These are phyloP conservation scores for Canavalia gladiata DNA, from an alignment of 306 rosid species.

Conservation along the genomic window DNA sequence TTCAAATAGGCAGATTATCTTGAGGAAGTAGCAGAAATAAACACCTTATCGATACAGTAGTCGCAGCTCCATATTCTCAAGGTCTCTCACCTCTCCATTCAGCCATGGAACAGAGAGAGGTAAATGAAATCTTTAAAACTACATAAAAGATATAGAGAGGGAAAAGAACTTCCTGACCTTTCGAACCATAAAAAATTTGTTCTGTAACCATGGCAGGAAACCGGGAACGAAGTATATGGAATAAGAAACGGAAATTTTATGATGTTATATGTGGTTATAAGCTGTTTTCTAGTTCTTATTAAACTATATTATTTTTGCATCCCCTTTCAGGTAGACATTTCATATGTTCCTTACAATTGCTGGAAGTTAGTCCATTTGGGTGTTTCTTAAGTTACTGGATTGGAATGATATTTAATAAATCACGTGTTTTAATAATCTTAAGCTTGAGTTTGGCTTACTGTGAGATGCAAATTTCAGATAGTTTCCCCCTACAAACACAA, in stretches of 20 bases:
- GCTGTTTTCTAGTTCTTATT: background rate
- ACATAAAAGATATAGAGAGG: background rate
- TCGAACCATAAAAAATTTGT: too few species aligned
- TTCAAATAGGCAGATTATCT: constrained; percentile 15
- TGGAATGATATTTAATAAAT: constrained; percentile 1
- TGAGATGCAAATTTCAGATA: too few species aligned
- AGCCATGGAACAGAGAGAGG: constrained; percentile 57
- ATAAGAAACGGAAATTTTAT: too few species aligned
- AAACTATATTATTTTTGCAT: background rate
- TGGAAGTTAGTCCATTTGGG: background rate
- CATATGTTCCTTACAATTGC: background rate
- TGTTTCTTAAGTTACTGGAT: too few species aligned
- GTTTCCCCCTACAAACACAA: too few species aligned
- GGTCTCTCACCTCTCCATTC: constrained; percentile 46
- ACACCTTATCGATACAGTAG: constrained; percentile 20
- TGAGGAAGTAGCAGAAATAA: constrained; percentile 31
- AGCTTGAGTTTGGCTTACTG: background rate
- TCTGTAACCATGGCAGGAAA: background rate
- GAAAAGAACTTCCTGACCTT: background rate
- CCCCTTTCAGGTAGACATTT: background rate
- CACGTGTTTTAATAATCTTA: background rate
- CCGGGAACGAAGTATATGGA: too few species aligned
- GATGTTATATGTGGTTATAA: background rate
- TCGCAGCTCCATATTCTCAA: background rate
- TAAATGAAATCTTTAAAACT: constrained; percentile 17